phyloP scores from a whole-genome alignment of 176 grass and related monocot genomes.

The Oryza longistaminata region DNA sequence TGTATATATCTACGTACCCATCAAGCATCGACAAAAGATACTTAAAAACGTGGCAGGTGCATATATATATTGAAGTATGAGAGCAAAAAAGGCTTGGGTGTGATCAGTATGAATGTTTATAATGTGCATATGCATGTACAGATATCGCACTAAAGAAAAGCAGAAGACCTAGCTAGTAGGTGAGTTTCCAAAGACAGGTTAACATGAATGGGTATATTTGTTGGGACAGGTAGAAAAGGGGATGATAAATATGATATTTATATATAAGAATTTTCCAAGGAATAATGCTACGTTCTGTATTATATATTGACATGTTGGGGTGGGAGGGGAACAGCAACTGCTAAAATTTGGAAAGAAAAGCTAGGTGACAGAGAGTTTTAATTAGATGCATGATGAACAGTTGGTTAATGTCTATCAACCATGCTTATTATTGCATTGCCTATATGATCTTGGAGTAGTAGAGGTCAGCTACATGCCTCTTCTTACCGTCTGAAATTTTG shows the following conservation, averaged over 20 bases:
- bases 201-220: conserved; percentile 5
- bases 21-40: no score
- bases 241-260: background rate
- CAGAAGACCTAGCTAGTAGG: background rate
- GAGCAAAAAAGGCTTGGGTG: background rate
- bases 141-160: background rate
- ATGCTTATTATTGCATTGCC: background rate
- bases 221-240: background rate
- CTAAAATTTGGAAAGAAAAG: conserved; percentile 16
- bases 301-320: conserved; percentile 22
- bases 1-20: background rate
- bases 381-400: background rate
- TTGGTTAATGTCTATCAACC: background rate
- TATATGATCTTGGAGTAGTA: background rate
- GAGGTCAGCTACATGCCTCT: no score
- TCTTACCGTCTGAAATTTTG: background rate
- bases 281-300: background rate
- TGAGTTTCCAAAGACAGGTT: background rate
- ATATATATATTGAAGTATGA: no score
- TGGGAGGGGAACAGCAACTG: background rate
- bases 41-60: background rate
- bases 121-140: background rate
- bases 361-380: background rate
- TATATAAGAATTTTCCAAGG: background rate
- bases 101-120: background rate